A percentile compares a stretch with the other conserved stretches of the same genome.
Evolutionary conservation across 148 eudicot genomes (phyloP).

Genomic region (Spergularia bocconei): DNA sequence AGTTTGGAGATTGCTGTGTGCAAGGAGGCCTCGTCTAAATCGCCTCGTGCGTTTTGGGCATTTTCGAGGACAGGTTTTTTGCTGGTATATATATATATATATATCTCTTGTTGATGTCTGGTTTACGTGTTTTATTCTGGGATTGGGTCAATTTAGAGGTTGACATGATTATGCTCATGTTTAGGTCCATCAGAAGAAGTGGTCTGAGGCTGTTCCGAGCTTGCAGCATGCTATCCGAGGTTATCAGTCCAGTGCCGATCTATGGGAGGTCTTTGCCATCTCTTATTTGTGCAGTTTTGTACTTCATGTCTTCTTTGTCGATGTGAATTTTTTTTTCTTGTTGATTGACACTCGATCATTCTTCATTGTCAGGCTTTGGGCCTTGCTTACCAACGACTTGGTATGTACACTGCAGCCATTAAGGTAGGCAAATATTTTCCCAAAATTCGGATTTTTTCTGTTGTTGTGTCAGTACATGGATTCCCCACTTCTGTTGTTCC

Average conservation of each 20-base stretch:
- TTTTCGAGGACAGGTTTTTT: slow-evolving; percentile 77
- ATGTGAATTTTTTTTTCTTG: not conserved
- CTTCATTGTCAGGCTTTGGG: slow-evolving; percentile 63
- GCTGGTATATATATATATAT: slow-evolving; percentile 82
- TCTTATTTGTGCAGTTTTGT: not conserved
- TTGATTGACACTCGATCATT: slow-evolving; percentile 10
- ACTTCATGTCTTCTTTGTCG: not conserved
- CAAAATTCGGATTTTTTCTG: not conserved
- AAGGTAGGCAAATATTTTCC: slow-evolving; percentile 47
- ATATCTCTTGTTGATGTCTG: not conserved
- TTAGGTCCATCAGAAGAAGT: slow-evolving; percentile 76
- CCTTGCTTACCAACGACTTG: slow-evolving; percentile 80
- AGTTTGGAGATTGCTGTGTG: slow-evolving; percentile 81
- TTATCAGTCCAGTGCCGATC: slow-evolving; percentile 75
- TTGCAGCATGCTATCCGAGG: slow-evolving; percentile 94
- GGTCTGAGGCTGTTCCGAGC: slow-evolving; percentile 86
- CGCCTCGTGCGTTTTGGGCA: slow-evolving; percentile 97
- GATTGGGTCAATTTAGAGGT: not conserved
- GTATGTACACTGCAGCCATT: slow-evolving; percentile 94
- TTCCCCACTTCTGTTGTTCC: not conserved
- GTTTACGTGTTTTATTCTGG: not conserved
- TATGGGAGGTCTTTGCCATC: slow-evolving; percentile 82
- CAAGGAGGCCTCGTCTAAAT: slow-evolving; percentile 77
- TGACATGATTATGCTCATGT: not conserved
- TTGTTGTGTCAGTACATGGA: not conserved